phyloP scores from a whole-genome alignment of 1,139 yeast species.

The Debaryomycetaceae sp. region DNA sequence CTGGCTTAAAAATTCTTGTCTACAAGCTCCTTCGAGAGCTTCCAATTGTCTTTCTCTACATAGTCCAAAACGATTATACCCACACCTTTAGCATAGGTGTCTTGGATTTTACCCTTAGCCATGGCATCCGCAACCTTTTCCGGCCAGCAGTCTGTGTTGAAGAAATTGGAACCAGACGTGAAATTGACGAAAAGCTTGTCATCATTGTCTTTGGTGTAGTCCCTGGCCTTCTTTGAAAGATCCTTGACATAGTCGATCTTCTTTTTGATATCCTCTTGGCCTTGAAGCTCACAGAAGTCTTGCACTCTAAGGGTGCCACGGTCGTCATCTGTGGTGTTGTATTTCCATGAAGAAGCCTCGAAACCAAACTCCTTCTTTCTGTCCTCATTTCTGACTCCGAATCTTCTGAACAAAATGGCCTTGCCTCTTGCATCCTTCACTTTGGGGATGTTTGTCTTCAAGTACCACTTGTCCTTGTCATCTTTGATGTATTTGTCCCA shows the following conservation, averaged over 20 bases:
- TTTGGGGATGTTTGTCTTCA: constrained; percentile 53
- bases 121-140: constrained; percentile 57
- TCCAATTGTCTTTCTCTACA: constrained; percentile 63
- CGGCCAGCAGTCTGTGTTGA: constrained; percentile 75
- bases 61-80: constrained; percentile 69
- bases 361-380: constrained; percentile 53
- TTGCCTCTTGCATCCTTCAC: constrained; percentile 67
- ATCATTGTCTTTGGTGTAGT: constrained; percentile 42
- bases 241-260: constrained; percentile 58
- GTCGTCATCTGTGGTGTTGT: constrained; percentile 66
- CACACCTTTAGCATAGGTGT: constrained; percentile 49
- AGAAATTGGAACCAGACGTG: constrained; percentile 73
- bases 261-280: constrained; percentile 49
- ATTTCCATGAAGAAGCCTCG: constrained; percentile 65
- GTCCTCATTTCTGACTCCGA: constrained; percentile 53
- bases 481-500: constrained; percentile 58
- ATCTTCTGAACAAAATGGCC: constrained; percentile 64
- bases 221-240: constrained; percentile 51
- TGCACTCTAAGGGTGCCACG: constrained; percentile 64
- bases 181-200: constrained; percentile 68
- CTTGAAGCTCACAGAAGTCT: constrained; percentile 67
- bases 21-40: constrained; percentile 48
- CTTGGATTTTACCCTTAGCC: constrained; percentile 43
- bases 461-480: constrained; percentile 58
- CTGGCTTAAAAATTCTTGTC: constrained; percentile 47